These are phyloP conservation scores for Quercus robur DNA, from an alignment of 306 rosid genomes.

Conservation along the genomic window DNA sequence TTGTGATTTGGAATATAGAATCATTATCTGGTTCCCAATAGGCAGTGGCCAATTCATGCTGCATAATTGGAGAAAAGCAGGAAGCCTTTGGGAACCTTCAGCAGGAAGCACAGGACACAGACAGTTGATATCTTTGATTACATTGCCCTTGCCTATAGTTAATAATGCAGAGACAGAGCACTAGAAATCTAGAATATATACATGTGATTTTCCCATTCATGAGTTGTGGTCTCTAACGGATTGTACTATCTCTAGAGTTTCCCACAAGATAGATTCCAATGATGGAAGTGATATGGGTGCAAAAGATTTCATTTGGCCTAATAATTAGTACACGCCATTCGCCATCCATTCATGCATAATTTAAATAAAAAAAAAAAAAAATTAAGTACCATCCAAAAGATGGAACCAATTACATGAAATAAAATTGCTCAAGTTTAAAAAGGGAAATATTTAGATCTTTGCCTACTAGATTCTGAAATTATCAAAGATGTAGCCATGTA, in stretches of 20 bases:
- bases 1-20: conserved; percentile 10
- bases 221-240: background rate
- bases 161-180: background rate
- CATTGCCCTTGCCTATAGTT: conserved; percentile 13
- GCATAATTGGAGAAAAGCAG: conserved; percentile 11
- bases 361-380: no score
- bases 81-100: conserved; percentile 13
- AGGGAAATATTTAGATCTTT: background rate
- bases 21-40: conserved; percentile 1
- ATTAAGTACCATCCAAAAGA: no score
- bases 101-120: conserved; percentile 10
- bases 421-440: background rate
- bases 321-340: no score
- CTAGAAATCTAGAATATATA: background rate
- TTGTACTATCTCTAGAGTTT: no score
- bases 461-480: background rate
- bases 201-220: background rate
- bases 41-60: background rate
- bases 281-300: no score
- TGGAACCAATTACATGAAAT: no score
- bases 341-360: no score
- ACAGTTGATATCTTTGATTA: conserved; percentile 21
- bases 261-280: no score
- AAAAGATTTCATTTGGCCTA: no score
- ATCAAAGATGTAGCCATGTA: background rate